Conservation (phyloP, 148 eudicot species). For the Oxyria digyna region DNA sequence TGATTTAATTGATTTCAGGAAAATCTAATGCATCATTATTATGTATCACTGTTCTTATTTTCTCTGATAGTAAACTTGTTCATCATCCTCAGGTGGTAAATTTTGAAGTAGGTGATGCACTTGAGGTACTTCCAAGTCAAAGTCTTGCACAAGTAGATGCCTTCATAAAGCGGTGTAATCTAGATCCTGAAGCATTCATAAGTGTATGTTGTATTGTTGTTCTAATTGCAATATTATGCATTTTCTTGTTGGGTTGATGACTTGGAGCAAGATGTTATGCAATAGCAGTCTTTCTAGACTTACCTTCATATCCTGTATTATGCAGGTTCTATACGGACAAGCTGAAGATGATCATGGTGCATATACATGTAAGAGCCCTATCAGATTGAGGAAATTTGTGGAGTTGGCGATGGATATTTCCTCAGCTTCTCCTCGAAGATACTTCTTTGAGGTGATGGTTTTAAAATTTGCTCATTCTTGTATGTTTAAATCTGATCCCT, state of each 20-base stretch:
- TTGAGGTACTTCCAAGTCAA: conserved; percentile 86
- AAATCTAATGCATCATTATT: neutral
- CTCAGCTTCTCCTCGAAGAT: conserved; percentile 91
- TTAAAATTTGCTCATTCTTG: neutral
- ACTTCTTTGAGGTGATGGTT: conserved; percentile 69
- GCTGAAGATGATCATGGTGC: conserved; percentile 14
- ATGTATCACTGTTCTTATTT: neutral
- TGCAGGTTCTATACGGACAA: conserved; percentile 60
- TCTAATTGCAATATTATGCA: neutral
- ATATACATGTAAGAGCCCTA: conserved; percentile 22
- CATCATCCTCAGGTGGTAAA: conserved; percentile 39
- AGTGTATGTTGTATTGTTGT: conserved; percentile 38
- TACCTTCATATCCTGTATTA: neutral
- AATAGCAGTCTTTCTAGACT: neutral
- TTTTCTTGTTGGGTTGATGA: neutral
- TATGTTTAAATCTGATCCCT: neutral
- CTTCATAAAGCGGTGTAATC: conserved; percentile 59
- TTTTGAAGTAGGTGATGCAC: conserved; percentile 84
- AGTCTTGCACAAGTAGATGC: conserved; percentile 69
- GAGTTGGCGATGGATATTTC: conserved; percentile 81
- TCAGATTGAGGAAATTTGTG: conserved; percentile 57
- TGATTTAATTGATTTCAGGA: conserved; percentile 1
- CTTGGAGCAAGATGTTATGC: neutral
- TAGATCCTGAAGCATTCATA: conserved; percentile 72
- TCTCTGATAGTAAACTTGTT: neutral